Conservation (phyloP, 148 eudicot species). For the Oxyria digyna region DNA sequence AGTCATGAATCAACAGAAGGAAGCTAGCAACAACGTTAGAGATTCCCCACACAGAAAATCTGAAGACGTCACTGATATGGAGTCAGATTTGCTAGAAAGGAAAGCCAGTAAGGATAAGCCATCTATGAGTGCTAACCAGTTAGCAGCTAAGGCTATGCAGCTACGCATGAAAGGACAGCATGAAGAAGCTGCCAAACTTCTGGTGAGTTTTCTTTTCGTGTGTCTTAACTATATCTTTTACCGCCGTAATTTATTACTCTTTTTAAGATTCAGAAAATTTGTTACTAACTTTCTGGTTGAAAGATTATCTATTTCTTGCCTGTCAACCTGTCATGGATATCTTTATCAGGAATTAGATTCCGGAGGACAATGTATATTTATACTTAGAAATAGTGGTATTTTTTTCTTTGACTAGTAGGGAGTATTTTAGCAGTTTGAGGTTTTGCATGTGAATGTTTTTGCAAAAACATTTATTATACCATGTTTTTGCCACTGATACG, state of each 20-base stretch:
- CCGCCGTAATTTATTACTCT: no score
- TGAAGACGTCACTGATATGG: conserved; percentile 20
- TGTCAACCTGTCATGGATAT: background rate
- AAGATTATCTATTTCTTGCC: background rate
- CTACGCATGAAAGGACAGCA: conserved; percentile 83
- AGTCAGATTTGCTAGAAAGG: conserved; percentile 14
- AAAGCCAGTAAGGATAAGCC: conserved; percentile 27
- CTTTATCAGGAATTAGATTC: background rate
- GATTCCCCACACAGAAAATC: conserved; percentile 17
- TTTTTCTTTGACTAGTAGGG: background rate
- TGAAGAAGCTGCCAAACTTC: conserved; percentile 75
- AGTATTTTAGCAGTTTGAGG: no score
- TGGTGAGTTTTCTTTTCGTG: conserved; percentile 37
- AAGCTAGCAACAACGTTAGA: conserved; percentile 15
- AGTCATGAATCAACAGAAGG: conserved; percentile 24
- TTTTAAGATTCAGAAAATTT: background rate
- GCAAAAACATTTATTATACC: background rate
- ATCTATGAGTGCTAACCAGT: conserved; percentile 74
- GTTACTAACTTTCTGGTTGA: background rate
- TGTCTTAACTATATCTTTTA: background rate
- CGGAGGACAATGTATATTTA: background rate
- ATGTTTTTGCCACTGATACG: background rate
- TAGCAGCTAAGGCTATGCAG: conserved; percentile 91
- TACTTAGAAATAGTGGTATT: no score
- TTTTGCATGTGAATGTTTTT: background rate